Conservation (phyloP, 345 rosid species). For the Microthlaspi erraticum region DNA sequence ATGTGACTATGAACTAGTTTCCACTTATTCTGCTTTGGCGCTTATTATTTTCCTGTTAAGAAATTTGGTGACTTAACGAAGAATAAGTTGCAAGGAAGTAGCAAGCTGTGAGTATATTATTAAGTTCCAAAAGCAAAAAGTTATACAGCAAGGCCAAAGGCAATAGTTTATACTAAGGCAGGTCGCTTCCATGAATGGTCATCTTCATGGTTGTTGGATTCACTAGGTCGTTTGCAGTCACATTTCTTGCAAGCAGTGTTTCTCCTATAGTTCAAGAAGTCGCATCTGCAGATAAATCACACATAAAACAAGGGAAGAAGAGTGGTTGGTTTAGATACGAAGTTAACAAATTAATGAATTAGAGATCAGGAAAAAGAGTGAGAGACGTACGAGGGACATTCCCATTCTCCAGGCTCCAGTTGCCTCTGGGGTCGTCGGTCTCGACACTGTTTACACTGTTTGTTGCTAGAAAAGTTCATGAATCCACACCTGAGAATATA, state of each 20-base stretch:
- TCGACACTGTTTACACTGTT: slow-evolving; percentile 63
- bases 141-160: slow-evolving; percentile 28
- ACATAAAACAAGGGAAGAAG: slow-evolving; percentile 15
- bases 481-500: slow-evolving; percentile 70
- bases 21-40: slow-evolving; percentile 9
- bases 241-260: slow-evolving; percentile 69
- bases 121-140: slow-evolving; percentile 11
- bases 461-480: slow-evolving; percentile 92
- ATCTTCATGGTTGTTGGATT: slow-evolving; percentile 34
- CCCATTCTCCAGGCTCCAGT: slow-evolving; percentile 88
- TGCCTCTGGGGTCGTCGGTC: slow-evolving; percentile 63
- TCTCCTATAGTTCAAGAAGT: slow-evolving; percentile 73
- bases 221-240: slow-evolving; percentile 49
- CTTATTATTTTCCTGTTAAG: neutral
- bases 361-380: slow-evolving; percentile 31
- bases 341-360: neutral
- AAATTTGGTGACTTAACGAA: slow-evolving; percentile 4
- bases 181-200: slow-evolving; percentile 48
- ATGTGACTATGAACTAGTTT: neutral
- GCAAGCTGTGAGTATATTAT: slow-evolving; percentile 11
- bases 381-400: slow-evolving; percentile 80
- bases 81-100: slow-evolving; percentile 15
- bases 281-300: slow-evolving; percentile 59
- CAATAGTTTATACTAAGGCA: slow-evolving; percentile 22
- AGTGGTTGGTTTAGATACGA: neutral